These are phyloP conservation scores for Penicillium longicatenatum DNA, from an alignment of 495 filamentous ascomycete genomes.

Conservation along the genomic window DNA sequence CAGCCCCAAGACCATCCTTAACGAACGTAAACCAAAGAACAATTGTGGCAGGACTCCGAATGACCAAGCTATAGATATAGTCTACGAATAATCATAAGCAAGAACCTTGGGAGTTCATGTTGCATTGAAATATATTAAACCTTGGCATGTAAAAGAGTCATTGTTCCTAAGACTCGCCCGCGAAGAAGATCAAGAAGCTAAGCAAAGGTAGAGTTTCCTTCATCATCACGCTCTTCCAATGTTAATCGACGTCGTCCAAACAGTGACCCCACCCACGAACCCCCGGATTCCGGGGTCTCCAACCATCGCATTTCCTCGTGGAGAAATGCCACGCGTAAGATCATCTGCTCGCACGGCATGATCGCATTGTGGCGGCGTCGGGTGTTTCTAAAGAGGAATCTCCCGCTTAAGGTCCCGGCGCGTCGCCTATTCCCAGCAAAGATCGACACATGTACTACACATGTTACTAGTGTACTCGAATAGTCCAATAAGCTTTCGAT, in stretches of 20 bases:
- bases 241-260: neutral
- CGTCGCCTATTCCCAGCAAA: slow-evolving; percentile 12
- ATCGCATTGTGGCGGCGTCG: slow-evolving; percentile 19
- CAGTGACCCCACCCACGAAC: neutral
- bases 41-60: no score
- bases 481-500: slow-evolving; percentile 13
- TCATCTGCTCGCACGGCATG: slow-evolving; percentile 28
- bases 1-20: neutral
- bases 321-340: slow-evolving; percentile 12
- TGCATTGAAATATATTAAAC: neutral
- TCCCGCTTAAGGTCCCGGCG: slow-evolving; percentile 8
- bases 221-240: neutral
- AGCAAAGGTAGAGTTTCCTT: neutral
- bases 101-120: neutral
- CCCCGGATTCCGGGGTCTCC: neutral
- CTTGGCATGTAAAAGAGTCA: neutral
- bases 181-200: neutral
- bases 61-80: neutral
- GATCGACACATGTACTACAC: slow-evolving; percentile 20
- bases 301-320: slow-evolving; percentile 1
- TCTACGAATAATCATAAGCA: neutral
- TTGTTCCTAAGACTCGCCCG: neutral
- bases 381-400: neutral
- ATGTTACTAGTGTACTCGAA: neutral
- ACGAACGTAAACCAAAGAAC: neutral